These are phyloP conservation scores for Peziza echinospora DNA, from an alignment of 495 filamentous ascomycete species.

Conservation along the genomic window DNA sequence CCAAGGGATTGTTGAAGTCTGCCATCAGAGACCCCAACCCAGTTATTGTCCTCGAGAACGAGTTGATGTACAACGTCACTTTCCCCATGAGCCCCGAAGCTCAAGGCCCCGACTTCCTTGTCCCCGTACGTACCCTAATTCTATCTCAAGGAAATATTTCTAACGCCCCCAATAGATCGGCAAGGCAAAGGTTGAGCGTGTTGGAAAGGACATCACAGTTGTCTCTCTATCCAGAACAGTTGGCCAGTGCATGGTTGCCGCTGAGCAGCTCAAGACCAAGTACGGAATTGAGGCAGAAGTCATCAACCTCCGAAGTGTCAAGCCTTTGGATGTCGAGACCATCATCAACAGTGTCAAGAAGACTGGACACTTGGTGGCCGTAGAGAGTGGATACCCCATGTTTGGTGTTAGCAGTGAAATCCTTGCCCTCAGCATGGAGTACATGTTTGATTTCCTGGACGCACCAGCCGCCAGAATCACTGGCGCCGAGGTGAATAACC, in stretches of 20 bases:
- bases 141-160: conserved; percentile 6
- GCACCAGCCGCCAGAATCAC: conserved; percentile 82
- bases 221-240: conserved; percentile 88
- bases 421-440: conserved; percentile 85
- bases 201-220: conserved; percentile 87
- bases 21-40: conserved; percentile 97
- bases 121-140: conserved; percentile 32
- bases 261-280: conserved; percentile 75
- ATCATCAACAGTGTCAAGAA: conserved; percentile 97
- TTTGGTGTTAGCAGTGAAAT: conserved; percentile 86
- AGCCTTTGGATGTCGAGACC: conserved; percentile 84
- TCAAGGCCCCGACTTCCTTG: conserved; percentile 83
- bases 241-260: conserved; percentile 73
- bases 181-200: conserved; percentile 96
- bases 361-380: conserved; percentile 73
- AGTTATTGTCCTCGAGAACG: conserved; percentile 32
- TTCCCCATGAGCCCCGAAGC: conserved; percentile 95
- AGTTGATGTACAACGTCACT: conserved; percentile 65
- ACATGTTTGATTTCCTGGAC: conserved; percentile 91
- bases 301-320: conserved; percentile 91
- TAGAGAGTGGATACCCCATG: conserved; percentile 89
- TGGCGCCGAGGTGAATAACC: conserved; percentile 87
- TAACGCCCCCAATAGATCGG: conserved; percentile 42
- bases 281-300: conserved; percentile 93
- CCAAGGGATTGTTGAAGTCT: conserved; percentile 92